phyloP scores from a whole-genome alignment of 2,329 filamentous ascomycete genomes.

The Claviceps spartinae region DNA sequence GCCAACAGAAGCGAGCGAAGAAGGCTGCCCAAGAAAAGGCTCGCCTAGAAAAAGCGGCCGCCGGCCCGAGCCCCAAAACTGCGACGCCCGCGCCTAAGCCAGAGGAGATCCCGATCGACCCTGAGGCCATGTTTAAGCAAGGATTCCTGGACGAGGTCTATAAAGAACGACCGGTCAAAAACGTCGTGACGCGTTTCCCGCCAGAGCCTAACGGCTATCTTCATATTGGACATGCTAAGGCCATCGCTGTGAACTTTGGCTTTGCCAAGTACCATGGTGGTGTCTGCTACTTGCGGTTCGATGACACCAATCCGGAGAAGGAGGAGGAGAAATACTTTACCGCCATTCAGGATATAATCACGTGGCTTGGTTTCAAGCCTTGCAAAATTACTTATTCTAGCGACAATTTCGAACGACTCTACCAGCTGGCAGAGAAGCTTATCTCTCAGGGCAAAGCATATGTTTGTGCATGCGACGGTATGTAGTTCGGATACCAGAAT shows the following conservation, averaged over 20 bases:
- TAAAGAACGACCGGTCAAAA: constrained; percentile 48
- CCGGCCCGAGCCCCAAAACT: constrained; percentile 32
- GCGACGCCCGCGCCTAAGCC: constrained; percentile 10
- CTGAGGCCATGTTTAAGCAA: constrained; percentile 64
- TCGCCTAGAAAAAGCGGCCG: constrained; percentile 70
- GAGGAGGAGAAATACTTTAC: constrained; percentile 84
- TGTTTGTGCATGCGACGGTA: constrained; percentile 72
- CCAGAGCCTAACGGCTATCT: constrained; percentile 88
- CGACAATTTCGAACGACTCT: constrained; percentile 74
- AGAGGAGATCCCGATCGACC: constrained; percentile 29
- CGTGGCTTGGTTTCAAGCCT: constrained; percentile 55
- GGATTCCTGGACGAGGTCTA: constrained; percentile 64
- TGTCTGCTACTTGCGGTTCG: constrained; percentile 41
- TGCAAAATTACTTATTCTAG: constrained; percentile 62
- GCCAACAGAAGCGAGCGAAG: constrained; percentile 41
- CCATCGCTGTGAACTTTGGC: constrained; percentile 91
- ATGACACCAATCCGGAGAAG: constrained; percentile 90
- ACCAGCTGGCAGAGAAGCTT: constrained; percentile 72
- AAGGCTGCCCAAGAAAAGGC: constrained; percentile 51
- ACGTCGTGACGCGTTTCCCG: constrained; percentile 60
- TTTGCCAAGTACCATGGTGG: constrained; percentile 79
- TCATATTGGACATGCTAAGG: constrained; percentile 89
- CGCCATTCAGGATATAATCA: constrained; percentile 77
- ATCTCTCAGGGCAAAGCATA: constrained; percentile 57
- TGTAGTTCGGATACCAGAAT: constrained; percentile 19